Evolutionary conservation across 2,329 filamentous ascomycete genomes (phyloP), one percentile per base, ranked within the genome.

Genomic region (Thielaviopsis ethacetica): DNA sequence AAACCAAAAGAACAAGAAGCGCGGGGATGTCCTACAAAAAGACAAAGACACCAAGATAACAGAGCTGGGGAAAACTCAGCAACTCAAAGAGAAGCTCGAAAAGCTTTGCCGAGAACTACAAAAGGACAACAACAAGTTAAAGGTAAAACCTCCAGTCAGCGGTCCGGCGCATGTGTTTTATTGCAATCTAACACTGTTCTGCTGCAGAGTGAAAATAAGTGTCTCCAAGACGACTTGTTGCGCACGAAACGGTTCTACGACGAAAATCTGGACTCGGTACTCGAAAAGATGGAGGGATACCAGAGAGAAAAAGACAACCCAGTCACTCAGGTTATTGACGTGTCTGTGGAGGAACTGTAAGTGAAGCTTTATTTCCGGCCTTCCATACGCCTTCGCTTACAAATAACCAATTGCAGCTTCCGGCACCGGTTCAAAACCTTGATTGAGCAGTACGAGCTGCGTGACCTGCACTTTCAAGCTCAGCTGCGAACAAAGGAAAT

Each of bases 111-210:
- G 93, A 59, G 93, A 98, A 71, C 78, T 98, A 59, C 93, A 94
- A 62, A 87, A 91, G 66, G 93, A 98, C 68, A 98, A 98, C 71
- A 97, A 97, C 72, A 94, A 95, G 73, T 83, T 98, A 64, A 97
- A 97, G 85, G 88, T 93, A 71, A 65, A 74, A 22, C 24, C 13
- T 21, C 3, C 21, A 52, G 10, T 21, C 49, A 5, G 10, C 38
- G 7, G 38, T n/a, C 15, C 13, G 38, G 38, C 38, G 38, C 38
- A 44, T 44, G 10, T 10, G n/a, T 10, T 19, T 10, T 12, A 17
- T 7, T 21, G n/a, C n/a, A 49, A 60, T 19, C 34, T 59, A 56
- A 50, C 50, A 30, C 27, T 53, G 49, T 30, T 27, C 51, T 58
- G 49, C 51, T 58, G 49, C 68, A 89, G 85, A 87, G 90, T 72